Evolutionary conservation across 2,329 filamentous ascomycete genomes (phyloP).

Genomic region (Neospermospora avenae): DNA sequence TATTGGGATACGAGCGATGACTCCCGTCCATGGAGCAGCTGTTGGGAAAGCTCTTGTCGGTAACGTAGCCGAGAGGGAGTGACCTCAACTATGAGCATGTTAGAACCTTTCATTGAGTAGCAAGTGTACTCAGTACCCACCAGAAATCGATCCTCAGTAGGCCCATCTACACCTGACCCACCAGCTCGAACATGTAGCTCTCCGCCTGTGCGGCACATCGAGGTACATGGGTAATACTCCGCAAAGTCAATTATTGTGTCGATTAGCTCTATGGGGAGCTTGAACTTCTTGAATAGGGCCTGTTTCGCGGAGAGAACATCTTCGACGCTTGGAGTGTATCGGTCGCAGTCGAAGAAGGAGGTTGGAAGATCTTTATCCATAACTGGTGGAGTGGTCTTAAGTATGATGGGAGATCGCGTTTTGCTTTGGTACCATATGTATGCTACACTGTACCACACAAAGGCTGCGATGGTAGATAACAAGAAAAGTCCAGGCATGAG

Average conservation of each 20-base stretch:
- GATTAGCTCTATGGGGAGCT: slow-evolving; percentile 53
- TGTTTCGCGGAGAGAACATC: slow-evolving; percentile 50
- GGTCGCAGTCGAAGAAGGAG: slow-evolving; percentile 10
- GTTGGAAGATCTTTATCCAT: background rate
- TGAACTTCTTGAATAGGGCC: slow-evolving; percentile 43
- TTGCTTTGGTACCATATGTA: background rate
- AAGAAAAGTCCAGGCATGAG: background rate
- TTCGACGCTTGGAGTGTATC: slow-evolving; percentile 39
- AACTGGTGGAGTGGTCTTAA: background rate
- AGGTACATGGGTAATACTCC: slow-evolving; percentile 58
- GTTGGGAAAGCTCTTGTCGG: background rate
- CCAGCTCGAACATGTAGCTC: slow-evolving; percentile 13
- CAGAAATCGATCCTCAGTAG: slow-evolving; percentile 40
- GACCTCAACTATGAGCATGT: slow-evolving; percentile 29
- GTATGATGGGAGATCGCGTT: background rate
- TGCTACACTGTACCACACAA: background rate
- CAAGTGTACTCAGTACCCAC: slow-evolving; percentile 30
- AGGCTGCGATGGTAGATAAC: background rate
- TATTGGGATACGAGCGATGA: slow-evolving; percentile 5
- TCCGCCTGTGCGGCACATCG: slow-evolving; percentile 29
- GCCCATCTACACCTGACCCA: background rate
- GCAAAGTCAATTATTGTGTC: slow-evolving; percentile 56
- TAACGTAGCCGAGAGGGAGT: slow-evolving; percentile 29
- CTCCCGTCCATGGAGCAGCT: slow-evolving; percentile 8
- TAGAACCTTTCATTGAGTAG: background rate